Evolutionary conservation across 306 rosid species (phyloP).

Genomic region (Alnus glutinosa): DNA sequence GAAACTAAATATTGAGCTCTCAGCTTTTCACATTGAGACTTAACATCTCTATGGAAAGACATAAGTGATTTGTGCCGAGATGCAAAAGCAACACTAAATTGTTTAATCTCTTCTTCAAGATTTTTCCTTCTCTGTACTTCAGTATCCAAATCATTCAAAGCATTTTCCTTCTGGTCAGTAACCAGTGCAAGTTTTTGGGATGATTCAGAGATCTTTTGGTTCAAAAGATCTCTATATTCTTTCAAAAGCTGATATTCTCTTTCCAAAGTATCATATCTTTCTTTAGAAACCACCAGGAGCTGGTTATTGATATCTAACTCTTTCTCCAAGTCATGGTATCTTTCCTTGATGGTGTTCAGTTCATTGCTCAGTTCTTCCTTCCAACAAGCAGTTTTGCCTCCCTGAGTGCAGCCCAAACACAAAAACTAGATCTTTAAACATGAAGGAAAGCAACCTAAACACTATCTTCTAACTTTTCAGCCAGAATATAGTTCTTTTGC

Average conservation of each 20-base stretch:
- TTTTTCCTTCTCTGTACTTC: conserved; percentile 74
- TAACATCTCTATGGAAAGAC: conserved; percentile 63
- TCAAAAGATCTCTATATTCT: conserved; percentile 65
- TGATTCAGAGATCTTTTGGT: conserved; percentile 53
- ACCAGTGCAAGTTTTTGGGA: conserved; percentile 50
- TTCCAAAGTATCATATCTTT: conserved; percentile 60
- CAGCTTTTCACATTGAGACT: conserved; percentile 52
- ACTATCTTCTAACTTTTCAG: conserved; percentile 28
- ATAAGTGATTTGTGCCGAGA: conserved; percentile 54
- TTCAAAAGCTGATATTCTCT: conserved; percentile 54
- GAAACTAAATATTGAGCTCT: conserved; percentile 46
- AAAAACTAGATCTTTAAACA: conserved; percentile 41
- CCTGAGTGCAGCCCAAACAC: conserved; percentile 65
- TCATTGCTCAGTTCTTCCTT: conserved; percentile 50
- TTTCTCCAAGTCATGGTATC: conserved; percentile 40
- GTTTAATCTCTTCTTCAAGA: conserved; percentile 71
- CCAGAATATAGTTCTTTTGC: conserved; percentile 29
- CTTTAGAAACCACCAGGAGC: conserved; percentile 56
- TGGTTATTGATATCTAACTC: conserved; percentile 42
- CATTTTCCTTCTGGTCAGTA: conserved; percentile 63
- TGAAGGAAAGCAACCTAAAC: conserved; percentile 31
- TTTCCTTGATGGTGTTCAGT: conserved; percentile 46
- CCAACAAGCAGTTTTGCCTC: conserved; percentile 51
- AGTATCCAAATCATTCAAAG: conserved; percentile 52
- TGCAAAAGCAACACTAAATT: conserved; percentile 65